Evolutionary conservation across 192 early-diverging fungal species (phyloP), one percentile per base, ranked within the genome.

Genomic region (Piromyces sp.): DNA sequence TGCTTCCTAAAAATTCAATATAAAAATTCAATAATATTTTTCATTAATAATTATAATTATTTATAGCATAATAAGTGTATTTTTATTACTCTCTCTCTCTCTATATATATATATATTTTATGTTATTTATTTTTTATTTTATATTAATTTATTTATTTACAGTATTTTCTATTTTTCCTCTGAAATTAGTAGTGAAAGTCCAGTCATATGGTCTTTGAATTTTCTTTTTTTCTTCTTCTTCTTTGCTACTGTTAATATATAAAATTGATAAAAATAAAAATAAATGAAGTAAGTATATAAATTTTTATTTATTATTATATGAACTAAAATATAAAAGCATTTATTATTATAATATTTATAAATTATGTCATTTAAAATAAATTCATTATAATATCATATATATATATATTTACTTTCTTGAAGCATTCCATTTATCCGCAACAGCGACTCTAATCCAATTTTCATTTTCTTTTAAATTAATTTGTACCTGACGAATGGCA

Each of bases 191-290:
- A 7, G 94, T 88, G 81, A 95, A 97, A 0, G 97, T 99, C 97
- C 97, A 99, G 85, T 99, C 97, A 81, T 97, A 99, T 16, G 96
- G 96, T 81, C 94, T 95, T 80, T 94, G 86, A n/a, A 94, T 91
- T 83, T 95, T 91, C 58, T 92, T 94, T 82, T 95, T 90, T 83
- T 94, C 87, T 86, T 91, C 84, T 80, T 88, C 88, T 79, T 88
- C 89, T 30, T 81, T 85, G 30, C 85, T 82, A 82, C 89, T 90
- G 80, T 81, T 36, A 13, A n/a, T n/a, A n/a, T n/a, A n/a, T n/a
- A n/a, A n/a, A n/a, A n/a, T n/a, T n/a, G n/a, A n/a, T n/a, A n/a
- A n/a, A n/a, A n/a, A n/a, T n/a, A n/a, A n/a, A n/a, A n/a, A n/a
- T n/a, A n/a, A n/a, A n/a, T n/a, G n/a, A n/a, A n/a, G n/a, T n/a